Conservation (phyloP, 208 protist species). For the Phytomonas sp. region DNA sequence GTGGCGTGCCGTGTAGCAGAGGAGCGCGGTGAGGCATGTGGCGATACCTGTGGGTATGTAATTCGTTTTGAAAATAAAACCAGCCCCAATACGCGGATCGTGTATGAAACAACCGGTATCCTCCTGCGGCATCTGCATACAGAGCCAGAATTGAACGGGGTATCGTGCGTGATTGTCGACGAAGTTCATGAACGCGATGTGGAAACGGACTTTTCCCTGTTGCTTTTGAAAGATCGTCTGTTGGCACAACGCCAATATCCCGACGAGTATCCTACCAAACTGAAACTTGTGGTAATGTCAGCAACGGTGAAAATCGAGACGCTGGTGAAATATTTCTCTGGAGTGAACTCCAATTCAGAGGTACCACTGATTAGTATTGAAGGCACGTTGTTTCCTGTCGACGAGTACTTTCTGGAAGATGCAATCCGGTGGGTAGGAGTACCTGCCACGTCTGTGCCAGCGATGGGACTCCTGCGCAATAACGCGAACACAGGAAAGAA, state of each 20-base stretch:
- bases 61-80: conserved; percentile 85
- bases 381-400: conserved; percentile 69
- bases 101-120: conserved; percentile 98
- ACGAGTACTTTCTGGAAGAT: conserved; percentile 87
- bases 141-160: conserved; percentile 83
- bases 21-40: conserved; percentile 76
- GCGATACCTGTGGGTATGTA: conserved; percentile 83
- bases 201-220: conserved; percentile 77
- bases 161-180: conserved; percentile 82
- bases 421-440: conserved; percentile 39
- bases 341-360: conserved; percentile 13
- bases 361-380: conserved; percentile 75
- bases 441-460: conserved; percentile 18
- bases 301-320: conserved; percentile 84
- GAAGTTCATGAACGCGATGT: conserved; percentile 86
- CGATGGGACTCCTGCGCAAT: conserved; percentile 23
- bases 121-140: conserved; percentile 93
- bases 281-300: conserved; percentile 97
- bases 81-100: conserved; percentile 86
- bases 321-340: conserved; percentile 59
- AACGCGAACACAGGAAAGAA: background rate
- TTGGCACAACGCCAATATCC: conserved; percentile 35
- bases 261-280: conserved; percentile 26
- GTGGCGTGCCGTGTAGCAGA: conserved; percentile 85
- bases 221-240: conserved; percentile 66